Evolutionary conservation across 2,329 filamentous ascomycete species (phyloP), one percentile per base, ranked within the genome.

Genomic region (Talaromyces amestolkiae): DNA sequence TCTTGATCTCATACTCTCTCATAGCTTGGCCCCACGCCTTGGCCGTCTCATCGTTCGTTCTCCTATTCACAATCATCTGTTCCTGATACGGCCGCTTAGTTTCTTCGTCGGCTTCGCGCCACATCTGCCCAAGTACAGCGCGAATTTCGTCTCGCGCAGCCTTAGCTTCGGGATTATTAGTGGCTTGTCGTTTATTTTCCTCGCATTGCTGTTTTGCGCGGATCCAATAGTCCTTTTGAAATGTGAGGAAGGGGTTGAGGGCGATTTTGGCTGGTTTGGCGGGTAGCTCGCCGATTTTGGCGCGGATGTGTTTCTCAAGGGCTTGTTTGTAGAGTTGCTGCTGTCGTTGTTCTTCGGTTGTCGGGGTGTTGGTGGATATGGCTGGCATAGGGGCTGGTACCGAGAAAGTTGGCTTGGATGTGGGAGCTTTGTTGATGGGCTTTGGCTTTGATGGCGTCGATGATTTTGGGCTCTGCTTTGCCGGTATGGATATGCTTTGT

Each of bases 181-280:
- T 89, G 37, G 86, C 84, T 3, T 85, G 81, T 64, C 85, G 84
- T 33, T 89, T 86, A n/a, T 85, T 86, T 61, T 89, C 86, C n/a
- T 92, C 88, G 72, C 88, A 90, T 72, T 90, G 85, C 3, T 85
- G 78, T 73, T 88, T 88, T 69, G 85, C 86, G 45, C 81, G 80
- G 53, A 83, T 80, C 87, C 87, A 90, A 68, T 85, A 83, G 72
- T 88, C 89, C 70, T 93, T 96, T 75, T 93, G 94, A 78, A 91
- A 99, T 59, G 97, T 84, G 33, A 96, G 84, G 77, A 97, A 98
- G 0, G 94, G 91, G 73, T 96, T 98, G 3, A 90, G 87, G 0
- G 89, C 87, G 0, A 89, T 85, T 69, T 94, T 91, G 61, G 83
- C 80, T 4, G 94, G 93, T 61, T 87, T 89, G 64, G 85, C 91